Percentiles rank a stretch among this genome's conserved stretches.
phyloP scores from a whole-genome alignment of 345 rosid species.

The Pugionium dolabratum region DNA sequence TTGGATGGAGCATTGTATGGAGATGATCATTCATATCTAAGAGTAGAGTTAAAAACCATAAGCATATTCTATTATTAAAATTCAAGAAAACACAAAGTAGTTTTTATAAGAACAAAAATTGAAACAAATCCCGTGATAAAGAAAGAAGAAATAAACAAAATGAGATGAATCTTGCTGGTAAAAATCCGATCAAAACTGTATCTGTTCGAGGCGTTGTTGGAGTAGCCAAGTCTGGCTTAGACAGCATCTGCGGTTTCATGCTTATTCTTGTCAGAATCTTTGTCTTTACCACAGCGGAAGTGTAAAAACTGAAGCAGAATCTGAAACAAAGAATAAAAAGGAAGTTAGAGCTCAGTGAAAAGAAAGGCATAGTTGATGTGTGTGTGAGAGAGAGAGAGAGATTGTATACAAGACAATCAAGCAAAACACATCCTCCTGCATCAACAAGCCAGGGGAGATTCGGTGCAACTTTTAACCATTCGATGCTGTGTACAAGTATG shows the following conservation, averaged over 20 bases:
- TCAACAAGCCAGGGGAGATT: constrained; percentile 89
- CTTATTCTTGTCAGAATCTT: constrained; percentile 30
- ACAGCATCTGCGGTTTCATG: constrained; percentile 31
- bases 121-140: background rate
- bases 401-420: constrained; percentile 62
- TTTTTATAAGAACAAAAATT: constrained; percentile 12
- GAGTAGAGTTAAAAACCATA: background rate
- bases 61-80: constrained; percentile 22
- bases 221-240: constrained; percentile 22
- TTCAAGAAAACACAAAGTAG: constrained; percentile 7
- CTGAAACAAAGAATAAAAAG: constrained; percentile 43
- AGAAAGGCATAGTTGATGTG: background rate
- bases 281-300: constrained; percentile 46
- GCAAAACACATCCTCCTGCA: constrained; percentile 82
- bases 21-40: background rate
- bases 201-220: constrained; percentile 21
- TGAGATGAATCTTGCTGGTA: constrained; percentile 26
- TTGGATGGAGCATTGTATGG: background rate
- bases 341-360: constrained; percentile 29
- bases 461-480: constrained; percentile 64
- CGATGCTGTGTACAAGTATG: constrained; percentile 62
- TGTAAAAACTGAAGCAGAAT: constrained; percentile 69
- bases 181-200: constrained; percentile 27
- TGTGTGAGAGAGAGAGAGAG: constrained; percentile 11
- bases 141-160: constrained; percentile 1